phyloP scores from a whole-genome alignment of 192 early-diverging fungal genomes.

The Coemansia nantahalensis region DNA sequence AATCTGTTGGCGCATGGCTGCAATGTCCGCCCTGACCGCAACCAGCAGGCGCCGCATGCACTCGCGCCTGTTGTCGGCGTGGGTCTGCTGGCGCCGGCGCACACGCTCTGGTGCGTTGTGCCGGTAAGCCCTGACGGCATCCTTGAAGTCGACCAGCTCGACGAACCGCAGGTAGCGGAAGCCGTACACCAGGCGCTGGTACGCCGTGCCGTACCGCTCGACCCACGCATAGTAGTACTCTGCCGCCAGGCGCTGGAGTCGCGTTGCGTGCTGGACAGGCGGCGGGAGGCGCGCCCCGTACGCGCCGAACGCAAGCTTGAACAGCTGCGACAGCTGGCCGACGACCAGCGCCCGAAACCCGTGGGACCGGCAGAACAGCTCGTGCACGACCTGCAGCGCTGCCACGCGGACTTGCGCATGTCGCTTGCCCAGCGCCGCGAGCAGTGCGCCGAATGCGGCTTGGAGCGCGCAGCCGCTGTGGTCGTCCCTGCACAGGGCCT shows the following conservation, averaged over 20 bases:
- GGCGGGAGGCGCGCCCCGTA: slow-evolving; percentile 56
- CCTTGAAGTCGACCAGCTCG: slow-evolving; percentile 25
- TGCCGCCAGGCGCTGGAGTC: slow-evolving; percentile 51
- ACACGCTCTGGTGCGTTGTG: slow-evolving; percentile 17
- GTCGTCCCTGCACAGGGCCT: slow-evolving; percentile 18
- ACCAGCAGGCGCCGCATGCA: slow-evolving; percentile 30
- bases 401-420: slow-evolving; percentile 61
- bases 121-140: slow-evolving; percentile 9
- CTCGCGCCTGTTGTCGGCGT: slow-evolving; percentile 8
- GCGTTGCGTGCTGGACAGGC: slow-evolving; percentile 51
- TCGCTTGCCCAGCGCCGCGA: slow-evolving; percentile 13
- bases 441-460: slow-evolving; percentile 4
- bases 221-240: slow-evolving; percentile 59
- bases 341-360: slow-evolving; percentile 57
- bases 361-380: slow-evolving; percentile 66
- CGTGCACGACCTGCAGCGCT: slow-evolving; percentile 56
- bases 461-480: not conserved
- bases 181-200: slow-evolving; percentile 57
- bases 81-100: not conserved
- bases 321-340: slow-evolving; percentile 53
- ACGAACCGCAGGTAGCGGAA: slow-evolving; percentile 58
- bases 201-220: slow-evolving; percentile 54
- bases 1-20: slow-evolving; percentile 3
- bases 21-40: slow-evolving; percentile 19
- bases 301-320: slow-evolving; percentile 59